These are phyloP conservation scores for Vaccinium darrowii DNA, from an alignment of 148 eudicot genomes.

Conservation along the genomic window DNA sequence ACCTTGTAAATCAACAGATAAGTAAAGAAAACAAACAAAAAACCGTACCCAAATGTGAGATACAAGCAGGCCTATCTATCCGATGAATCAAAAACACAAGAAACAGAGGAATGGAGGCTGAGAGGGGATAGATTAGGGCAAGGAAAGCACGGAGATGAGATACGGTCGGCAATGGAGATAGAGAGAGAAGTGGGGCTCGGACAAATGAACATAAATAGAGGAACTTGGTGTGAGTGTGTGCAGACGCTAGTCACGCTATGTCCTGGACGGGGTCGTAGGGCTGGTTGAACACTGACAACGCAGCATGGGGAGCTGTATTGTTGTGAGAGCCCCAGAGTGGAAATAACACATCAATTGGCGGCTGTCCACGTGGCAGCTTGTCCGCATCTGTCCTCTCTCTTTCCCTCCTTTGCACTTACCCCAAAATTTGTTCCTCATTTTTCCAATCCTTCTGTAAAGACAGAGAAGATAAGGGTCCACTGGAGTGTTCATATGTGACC, in stretches of 20 bases:
- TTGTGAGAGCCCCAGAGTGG: slow-evolving; percentile 17
- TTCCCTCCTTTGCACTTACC: not conserved
- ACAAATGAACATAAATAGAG: slow-evolving; percentile 14
- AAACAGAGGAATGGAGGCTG: slow-evolving; percentile 6
- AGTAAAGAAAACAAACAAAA: slow-evolving; percentile 8
- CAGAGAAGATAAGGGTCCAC: not conserved
- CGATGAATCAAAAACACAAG: slow-evolving; percentile 21
- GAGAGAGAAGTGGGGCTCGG: not conserved
- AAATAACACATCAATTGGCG: slow-evolving; percentile 23
- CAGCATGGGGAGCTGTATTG: slow-evolving; percentile 21
- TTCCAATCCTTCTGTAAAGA: not conserved
- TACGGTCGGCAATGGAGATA: slow-evolving; percentile 27
- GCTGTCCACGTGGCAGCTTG: slow-evolving; percentile 40
- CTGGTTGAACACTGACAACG: slow-evolving; percentile 34
- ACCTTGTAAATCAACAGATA: not conserved
- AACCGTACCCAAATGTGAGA: slow-evolving; percentile 12
- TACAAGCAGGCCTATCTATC: slow-evolving; percentile 20
- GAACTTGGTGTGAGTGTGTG: slow-evolving; percentile 12
- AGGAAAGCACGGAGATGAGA: slow-evolving; percentile 25
- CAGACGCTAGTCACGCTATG: slow-evolving; percentile 17
- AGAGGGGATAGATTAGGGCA: slow-evolving; percentile 36
- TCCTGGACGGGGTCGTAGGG: slow-evolving; percentile 31
- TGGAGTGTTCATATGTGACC: not conserved
- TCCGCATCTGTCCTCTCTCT: slow-evolving; percentile 18
- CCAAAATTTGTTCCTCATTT: not conserved